Conservation (phyloP, 2,329 filamentous ascomycete species). For the Magnaporthales sp. region DNA sequence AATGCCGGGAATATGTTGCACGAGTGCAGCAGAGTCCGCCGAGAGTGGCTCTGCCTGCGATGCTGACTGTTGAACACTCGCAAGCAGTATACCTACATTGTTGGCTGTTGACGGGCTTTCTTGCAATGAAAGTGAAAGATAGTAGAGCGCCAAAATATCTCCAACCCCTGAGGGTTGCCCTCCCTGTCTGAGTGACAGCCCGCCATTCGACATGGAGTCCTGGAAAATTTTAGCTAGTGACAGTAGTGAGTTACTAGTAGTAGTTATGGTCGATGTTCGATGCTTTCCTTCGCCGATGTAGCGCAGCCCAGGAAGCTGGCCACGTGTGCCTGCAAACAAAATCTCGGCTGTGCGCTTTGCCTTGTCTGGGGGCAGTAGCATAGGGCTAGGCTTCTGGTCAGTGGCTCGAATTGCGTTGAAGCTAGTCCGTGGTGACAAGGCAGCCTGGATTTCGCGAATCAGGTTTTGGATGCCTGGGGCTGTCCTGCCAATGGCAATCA, state of each 20-base stretch:
- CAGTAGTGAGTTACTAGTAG: slow-evolving; percentile 88
- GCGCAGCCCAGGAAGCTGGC: slow-evolving; percentile 68
- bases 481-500: slow-evolving; percentile 72
- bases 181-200: slow-evolving; percentile 41
- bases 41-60: slow-evolving; percentile 18
- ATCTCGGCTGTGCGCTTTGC: slow-evolving; percentile 75
- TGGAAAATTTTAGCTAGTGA: slow-evolving; percentile 97
- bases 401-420: not conserved
- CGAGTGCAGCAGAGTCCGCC: slow-evolving; percentile 3
- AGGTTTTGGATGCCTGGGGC: slow-evolving; percentile 66
- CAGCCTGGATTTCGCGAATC: slow-evolving; percentile 67
- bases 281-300: slow-evolving; percentile 63
- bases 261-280: slow-evolving; percentile 75
- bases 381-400: slow-evolving; percentile 34
- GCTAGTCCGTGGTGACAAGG: slow-evolving; percentile 45
- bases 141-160: slow-evolving; percentile 91
- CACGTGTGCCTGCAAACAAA: slow-evolving; percentile 67
- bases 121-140: slow-evolving; percentile 86
- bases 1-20: slow-evolving; percentile 61
- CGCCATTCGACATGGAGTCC: slow-evolving; percentile 78
- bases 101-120: slow-evolving; percentile 97
- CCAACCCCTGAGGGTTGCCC: slow-evolving; percentile 68
- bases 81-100: slow-evolving; percentile 95
- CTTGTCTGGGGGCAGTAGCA: slow-evolving; percentile 74
- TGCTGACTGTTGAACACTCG: slow-evolving; percentile 71